Conservation (phyloP, 2,329 filamentous ascomycete species). For the Coniochaeta hoffmannii region DNA sequence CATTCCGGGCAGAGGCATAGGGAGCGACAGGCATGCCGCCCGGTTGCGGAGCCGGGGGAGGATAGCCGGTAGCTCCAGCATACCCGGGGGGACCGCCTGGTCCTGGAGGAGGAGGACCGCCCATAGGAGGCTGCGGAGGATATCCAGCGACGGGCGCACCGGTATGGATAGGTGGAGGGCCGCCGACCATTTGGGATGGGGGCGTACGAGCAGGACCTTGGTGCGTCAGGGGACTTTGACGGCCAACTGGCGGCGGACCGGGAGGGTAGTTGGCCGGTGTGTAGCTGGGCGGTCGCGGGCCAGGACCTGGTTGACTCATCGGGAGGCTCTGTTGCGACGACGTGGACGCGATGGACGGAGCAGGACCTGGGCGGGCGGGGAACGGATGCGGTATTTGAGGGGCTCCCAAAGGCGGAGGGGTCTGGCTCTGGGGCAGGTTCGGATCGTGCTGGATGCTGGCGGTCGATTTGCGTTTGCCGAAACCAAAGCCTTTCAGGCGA, state of each 20-base stretch:
- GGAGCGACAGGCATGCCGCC: conserved; percentile 26
- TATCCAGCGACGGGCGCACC: conserved; percentile 51
- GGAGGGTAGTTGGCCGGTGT: conserved; percentile 44
- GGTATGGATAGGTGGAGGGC: conserved; percentile 61
- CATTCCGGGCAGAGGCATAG: conserved; percentile 34
- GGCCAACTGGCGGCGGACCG: conserved; percentile 40
- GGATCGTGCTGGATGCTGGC: conserved; percentile 46
- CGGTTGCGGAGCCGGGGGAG: conserved; percentile 31
- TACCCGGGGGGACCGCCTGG: conserved; percentile 39
- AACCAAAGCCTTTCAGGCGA: conserved; percentile 72
- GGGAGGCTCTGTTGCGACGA: conserved; percentile 42
- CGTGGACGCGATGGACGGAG: conserved; percentile 38
- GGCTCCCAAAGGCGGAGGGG: conserved; percentile 24
- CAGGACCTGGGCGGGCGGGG: conserved; percentile 27
- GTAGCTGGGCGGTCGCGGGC: conserved; percentile 58
- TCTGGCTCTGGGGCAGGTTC: conserved; percentile 33
- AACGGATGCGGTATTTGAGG: conserved; percentile 46
- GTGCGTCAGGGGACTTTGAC: conserved; percentile 43
- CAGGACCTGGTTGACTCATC: conserved; percentile 57
- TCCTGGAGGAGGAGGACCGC: conserved; percentile 32
- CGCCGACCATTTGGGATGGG: conserved; percentile 54
- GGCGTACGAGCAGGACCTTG: conserved; percentile 45
- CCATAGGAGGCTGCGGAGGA: conserved; percentile 45
- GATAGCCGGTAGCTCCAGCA: conserved; percentile 39
- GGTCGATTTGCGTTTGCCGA: conserved; percentile 71